Evolutionary conservation across 148 eudicot species (phyloP).

Genomic region (Rhododendron ovatum): DNA sequence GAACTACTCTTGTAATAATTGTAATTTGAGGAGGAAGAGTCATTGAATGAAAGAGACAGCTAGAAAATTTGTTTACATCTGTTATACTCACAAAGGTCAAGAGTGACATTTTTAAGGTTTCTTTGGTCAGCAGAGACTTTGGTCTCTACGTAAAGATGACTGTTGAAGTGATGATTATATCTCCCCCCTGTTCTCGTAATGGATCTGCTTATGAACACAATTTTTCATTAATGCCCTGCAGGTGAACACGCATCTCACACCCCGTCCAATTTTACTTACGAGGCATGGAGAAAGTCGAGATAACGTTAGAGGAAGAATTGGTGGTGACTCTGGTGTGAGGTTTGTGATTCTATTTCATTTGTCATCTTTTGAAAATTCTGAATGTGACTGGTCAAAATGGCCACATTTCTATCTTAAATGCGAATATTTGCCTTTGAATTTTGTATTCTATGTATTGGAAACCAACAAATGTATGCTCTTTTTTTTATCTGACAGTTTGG

Average conservation of each 20-base stretch:
- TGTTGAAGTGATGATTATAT: background rate
- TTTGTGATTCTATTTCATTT: conserved; percentile 12
- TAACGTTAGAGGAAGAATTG: conserved; percentile 92
- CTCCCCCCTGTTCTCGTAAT: background rate
- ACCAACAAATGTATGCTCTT: background rate
- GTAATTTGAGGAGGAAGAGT: background rate
- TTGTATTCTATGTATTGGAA: conserved; percentile 3
- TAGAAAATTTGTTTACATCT: background rate
- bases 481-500: background rate
- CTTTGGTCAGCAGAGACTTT: background rate
- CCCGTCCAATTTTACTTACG: conserved; percentile 93
- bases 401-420: background rate
- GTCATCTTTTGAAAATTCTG: conserved; percentile 1
- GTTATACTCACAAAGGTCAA: background rate
- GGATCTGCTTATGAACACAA: conserved; percentile 5
- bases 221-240: conserved; percentile 23
- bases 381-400: background rate
- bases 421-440: background rate
- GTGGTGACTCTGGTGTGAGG: conserved; percentile 88
- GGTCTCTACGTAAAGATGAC: conserved; percentile 3
- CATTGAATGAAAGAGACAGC: background rate
- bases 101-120: background rate
- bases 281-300: conserved; percentile 93
- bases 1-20: background rate
- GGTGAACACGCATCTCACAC: conserved; percentile 93